Percentiles rank a stretch among this genome's conserved stretches.
Evolutionary conservation across 2,329 filamentous ascomycete species (phyloP).

Genomic region (Pseudodiploospora longispora): DNA sequence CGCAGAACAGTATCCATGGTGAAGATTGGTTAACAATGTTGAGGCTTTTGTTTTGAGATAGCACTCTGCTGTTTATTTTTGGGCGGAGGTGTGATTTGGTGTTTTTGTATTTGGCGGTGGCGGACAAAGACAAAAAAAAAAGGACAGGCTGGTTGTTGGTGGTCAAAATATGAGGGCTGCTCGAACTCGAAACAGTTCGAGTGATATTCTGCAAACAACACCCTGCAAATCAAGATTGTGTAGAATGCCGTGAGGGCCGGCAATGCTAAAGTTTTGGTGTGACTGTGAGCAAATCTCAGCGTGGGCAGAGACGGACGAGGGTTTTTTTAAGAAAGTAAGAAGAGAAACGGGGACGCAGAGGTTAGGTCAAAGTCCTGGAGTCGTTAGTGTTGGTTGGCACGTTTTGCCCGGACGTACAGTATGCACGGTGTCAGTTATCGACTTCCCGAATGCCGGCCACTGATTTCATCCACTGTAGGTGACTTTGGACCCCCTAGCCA

Average conservation of each 20-base stretch:
- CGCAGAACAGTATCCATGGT: slow-evolving; percentile 89
- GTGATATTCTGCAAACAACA: too few relatives aligned
- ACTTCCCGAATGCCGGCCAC: slow-evolving; percentile 6
- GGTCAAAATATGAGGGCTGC: too few relatives aligned
- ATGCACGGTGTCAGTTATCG: background rate
- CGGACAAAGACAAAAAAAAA: slow-evolving; percentile 2
- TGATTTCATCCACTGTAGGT: background rate
- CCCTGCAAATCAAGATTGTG: too few relatives aligned
- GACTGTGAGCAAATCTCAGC: background rate
- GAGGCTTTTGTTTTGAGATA: too few relatives aligned
- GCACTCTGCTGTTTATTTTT: too few relatives aligned
- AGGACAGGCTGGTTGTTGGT: too few relatives aligned
- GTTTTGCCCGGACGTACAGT: background rate
- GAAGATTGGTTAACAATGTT: background rate
- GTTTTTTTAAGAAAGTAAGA: background rate
- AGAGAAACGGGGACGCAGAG: background rate
- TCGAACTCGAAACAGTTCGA: too few relatives aligned
- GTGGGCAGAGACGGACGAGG: background rate
- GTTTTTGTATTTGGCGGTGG: background rate
- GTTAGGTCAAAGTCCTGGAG: background rate
- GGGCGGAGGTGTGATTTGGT: too few relatives aligned
- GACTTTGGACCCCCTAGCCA: too few relatives aligned
- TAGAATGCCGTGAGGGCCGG: too few relatives aligned
- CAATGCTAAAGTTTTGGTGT: too few relatives aligned
- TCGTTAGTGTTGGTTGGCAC: too few relatives aligned